These are phyloP conservation scores for Eimeria falciformis DNA, from an alignment of 169 alveolate species.

Conservation along the genomic window DNA sequence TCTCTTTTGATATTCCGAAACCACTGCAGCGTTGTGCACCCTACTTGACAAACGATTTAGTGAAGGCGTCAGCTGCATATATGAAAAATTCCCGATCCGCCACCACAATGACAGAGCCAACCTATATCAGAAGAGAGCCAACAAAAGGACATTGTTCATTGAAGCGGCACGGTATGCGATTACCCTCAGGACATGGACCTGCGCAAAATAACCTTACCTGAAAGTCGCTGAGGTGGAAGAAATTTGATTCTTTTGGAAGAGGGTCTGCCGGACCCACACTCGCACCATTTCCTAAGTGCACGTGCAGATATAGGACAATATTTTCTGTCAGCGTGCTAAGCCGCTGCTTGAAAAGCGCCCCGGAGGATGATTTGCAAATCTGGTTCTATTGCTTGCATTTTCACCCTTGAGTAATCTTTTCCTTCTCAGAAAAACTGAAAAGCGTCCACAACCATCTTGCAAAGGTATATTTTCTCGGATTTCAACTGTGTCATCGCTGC, in stretches of 20 bases:
- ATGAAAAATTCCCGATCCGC: slow-evolving; percentile 65
- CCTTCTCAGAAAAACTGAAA: slow-evolving; percentile 27
- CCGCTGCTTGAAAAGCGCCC: neutral
- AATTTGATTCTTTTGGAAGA: slow-evolving; percentile 9
- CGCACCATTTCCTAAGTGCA: neutral
- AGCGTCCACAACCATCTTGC: slow-evolving; percentile 15
- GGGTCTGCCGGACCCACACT: slow-evolving; percentile 51
- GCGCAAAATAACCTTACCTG: neutral
- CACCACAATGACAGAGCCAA: slow-evolving; percentile 33
- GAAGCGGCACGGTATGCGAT: too few species aligned
- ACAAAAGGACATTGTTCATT: neutral
- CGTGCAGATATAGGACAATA: too few species aligned
- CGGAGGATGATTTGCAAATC: neutral
- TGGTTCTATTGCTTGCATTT: neutral
- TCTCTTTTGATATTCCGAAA: too few species aligned
- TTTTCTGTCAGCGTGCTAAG: too few species aligned
- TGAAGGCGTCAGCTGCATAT: slow-evolving; percentile 51
- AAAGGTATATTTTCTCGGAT: slow-evolving; percentile 31
- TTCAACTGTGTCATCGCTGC: slow-evolving; percentile 39
- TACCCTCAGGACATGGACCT: too few species aligned
- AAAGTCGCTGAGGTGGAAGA: slow-evolving; percentile 18
- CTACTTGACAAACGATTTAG: slow-evolving; percentile 33
- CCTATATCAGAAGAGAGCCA: neutral
- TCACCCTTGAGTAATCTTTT: slow-evolving; percentile 27
- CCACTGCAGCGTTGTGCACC: too few species aligned